Evolutionary conservation across 768 basidiomycete genomes (phyloP).

Genomic region (Fomitopsis serialis): DNA sequence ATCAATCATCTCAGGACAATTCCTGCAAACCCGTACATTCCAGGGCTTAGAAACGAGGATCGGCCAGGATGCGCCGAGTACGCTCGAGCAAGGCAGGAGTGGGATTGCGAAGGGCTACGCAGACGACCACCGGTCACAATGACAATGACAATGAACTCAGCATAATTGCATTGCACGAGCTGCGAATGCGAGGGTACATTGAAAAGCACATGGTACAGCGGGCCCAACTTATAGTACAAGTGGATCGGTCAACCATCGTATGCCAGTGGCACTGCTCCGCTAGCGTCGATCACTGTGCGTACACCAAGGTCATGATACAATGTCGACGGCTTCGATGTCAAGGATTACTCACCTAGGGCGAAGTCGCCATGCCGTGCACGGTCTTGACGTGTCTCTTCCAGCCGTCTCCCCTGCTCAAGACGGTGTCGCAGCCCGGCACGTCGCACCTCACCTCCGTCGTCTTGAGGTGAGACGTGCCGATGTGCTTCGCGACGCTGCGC

Average conservation of each 20-base stretch:
- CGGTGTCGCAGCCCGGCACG: not conserved
- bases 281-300: too few relatives aligned
- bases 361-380: not conserved
- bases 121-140: constrained; percentile 9
- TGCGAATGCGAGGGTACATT: too few relatives aligned
- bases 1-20: constrained; percentile 42
- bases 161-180: too few relatives aligned
- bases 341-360: not conserved
- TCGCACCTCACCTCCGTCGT: not conserved
- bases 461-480: not conserved
- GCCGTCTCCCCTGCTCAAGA: not conserved
- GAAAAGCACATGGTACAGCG: too few relatives aligned
- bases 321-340: too few relatives aligned
- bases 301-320: too few relatives aligned
- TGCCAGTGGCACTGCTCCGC: too few relatives aligned
- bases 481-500: not conserved
- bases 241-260: too few relatives aligned
- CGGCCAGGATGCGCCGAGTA: constrained; percentile 74
- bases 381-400: not conserved
- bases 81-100: constrained; percentile 83
- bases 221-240: too few relatives aligned
- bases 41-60: constrained; percentile 74
- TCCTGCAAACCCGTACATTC: constrained; percentile 70
- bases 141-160: not conserved
- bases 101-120: constrained; percentile 85